Base-by-base conservation (phyloP, 148 eudicot genomes). In the Heliosperma pusillum region DNA sequence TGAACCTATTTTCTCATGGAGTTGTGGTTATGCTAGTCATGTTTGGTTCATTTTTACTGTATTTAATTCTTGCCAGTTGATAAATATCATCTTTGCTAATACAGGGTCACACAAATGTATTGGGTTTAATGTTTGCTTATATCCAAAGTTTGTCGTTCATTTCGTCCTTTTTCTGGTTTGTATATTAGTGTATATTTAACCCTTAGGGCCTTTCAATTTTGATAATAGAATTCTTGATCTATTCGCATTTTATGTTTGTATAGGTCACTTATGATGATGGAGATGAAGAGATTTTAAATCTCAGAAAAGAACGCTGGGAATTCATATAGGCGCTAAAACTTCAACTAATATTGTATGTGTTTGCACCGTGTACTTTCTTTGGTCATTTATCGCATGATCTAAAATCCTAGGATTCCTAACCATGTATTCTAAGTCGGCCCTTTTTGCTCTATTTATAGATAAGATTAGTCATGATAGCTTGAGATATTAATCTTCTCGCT, bases 231-330 rank as follows among this genome's bases (percentile, higher is more conserved):
- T 55, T 58, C n/a, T 22, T 19, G 20, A 44, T 36, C 26, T 72
- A 1, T 21, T 55, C 22, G 9, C 62, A 16, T 44, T 10, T 42
- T 52, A 33, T 61, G 57, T 55, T 26, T 69, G n/a, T 72, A 52
- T 60, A 84, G 87, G 79, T 84, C 21, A 69, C 77, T 7, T 90
- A 88, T 80, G 79, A 71, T 66, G 95, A 90, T 66, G 91, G 89
- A 20, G 90, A 90, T 29, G 83, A 78, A 58, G 95, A 90, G 79
- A 56, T 62, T 40, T 77, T 88, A 73, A 81, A 82, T 78, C 90
- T 90, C 25, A 36, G 76, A 26, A 61, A 66, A 36, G 91, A 90
- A 77, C 74, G 40, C 7, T 88, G 88, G 86, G 79, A 82, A 50
- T 72, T 90, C 17, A 56, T 82, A 66, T 82, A 66, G 85, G 79